Conservation (phyloP, 2,329 filamentous ascomycete genomes). For the Apiospora malaysiana region DNA sequence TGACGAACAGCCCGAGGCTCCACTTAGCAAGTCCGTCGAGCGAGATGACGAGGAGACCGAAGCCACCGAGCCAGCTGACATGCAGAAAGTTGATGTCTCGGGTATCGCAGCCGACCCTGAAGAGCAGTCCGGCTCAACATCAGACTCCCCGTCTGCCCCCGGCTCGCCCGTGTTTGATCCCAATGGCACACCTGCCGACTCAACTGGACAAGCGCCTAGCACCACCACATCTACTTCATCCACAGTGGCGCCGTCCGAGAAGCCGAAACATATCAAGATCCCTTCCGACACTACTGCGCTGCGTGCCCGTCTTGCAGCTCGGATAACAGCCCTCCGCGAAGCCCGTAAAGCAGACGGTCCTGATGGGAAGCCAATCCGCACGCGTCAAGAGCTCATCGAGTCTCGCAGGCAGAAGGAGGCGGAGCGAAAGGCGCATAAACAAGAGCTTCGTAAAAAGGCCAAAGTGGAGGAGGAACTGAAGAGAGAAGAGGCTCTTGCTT, state of each 20-base stretch:
- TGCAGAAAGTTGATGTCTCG: slow-evolving; percentile 55
- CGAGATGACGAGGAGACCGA: slow-evolving; percentile 26
- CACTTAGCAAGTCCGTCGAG: slow-evolving; percentile 20
- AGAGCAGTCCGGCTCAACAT: slow-evolving; percentile 38
- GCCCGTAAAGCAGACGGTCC: slow-evolving; percentile 86
- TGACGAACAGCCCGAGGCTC: slow-evolving; percentile 23
- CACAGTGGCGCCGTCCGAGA: slow-evolving; percentile 63
- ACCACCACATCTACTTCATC: slow-evolving; percentile 74
- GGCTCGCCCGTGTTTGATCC: slow-evolving; percentile 68
- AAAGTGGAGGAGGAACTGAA: slow-evolving; percentile 79
- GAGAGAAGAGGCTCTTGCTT: slow-evolving; percentile 65
- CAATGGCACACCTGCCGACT: slow-evolving; percentile 48
- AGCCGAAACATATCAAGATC: slow-evolving; percentile 69
- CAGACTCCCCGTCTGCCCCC: slow-evolving; percentile 51
- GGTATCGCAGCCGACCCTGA: slow-evolving; percentile 52
- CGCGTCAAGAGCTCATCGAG: slow-evolving; percentile 91
- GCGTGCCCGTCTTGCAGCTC: slow-evolving; percentile 78
- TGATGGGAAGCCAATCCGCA: slow-evolving; percentile 81
- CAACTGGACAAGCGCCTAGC: slow-evolving; percentile 55
- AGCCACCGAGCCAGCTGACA: slow-evolving; percentile 42
- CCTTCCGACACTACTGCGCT: slow-evolving; percentile 77
- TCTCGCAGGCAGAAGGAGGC: slow-evolving; percentile 86
- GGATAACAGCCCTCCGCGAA: slow-evolving; percentile 83
- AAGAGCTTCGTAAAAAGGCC: slow-evolving; percentile 77
- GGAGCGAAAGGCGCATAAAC: slow-evolving; percentile 86